These are phyloP conservation scores for Macrotyloma uniflorum DNA, from an alignment of 306 rosid genomes.

Conservation along the genomic window DNA sequence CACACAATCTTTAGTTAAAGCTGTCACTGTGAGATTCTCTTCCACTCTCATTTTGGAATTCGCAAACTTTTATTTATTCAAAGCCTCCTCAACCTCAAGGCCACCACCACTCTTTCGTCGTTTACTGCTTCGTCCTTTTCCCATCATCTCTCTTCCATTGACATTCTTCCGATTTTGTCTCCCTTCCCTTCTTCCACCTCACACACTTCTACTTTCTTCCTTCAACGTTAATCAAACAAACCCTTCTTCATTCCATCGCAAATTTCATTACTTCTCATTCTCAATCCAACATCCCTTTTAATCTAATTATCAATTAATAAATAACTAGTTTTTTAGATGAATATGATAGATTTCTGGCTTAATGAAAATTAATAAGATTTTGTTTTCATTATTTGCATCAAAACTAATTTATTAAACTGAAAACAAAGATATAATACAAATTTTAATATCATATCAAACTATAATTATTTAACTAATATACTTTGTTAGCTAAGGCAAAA, in stretches of 20 bases:
- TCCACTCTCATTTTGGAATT: conserved; percentile 35
- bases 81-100: neutral
- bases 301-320: no score
- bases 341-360: no score
- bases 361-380: no score
- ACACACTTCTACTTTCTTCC: neutral
- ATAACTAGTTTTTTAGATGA: no score
- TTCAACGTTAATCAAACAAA: neutral
- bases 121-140: conserved; percentile 37
- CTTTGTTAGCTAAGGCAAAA: no score
- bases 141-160: conserved; percentile 26
- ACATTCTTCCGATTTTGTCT: conserved; percentile 31
- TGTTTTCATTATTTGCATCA: no score
- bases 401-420: no score
- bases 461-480: no score
- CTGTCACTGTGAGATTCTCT: conserved; percentile 49
- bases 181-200: neutral
- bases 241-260: neutral
- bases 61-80: conserved; percentile 14
- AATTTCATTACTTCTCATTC: neutral
- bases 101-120: conserved; percentile 30
- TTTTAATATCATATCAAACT: no score
- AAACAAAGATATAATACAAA: no score
- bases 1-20: neutral
- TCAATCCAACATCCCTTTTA: no score